Conservation (phyloP, 2,329 filamentous ascomycete genomes). For the Didymella pinodella region DNA sequence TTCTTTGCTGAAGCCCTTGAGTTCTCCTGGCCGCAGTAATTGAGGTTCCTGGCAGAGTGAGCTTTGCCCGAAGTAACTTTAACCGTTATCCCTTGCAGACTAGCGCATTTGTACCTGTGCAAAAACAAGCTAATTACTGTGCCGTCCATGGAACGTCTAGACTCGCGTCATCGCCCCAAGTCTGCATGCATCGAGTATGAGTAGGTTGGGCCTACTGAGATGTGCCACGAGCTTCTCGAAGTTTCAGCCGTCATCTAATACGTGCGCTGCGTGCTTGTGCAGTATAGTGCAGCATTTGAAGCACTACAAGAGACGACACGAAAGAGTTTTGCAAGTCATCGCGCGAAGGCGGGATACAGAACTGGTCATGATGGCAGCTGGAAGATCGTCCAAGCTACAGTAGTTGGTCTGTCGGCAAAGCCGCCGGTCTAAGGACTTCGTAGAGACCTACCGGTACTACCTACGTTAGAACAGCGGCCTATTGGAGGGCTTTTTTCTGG, state of each 20-base stretch:
- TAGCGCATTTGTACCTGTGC: background rate
- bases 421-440: background rate
- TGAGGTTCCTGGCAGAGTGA: background rate
- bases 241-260: background rate
- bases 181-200: background rate
- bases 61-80: background rate
- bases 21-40: background rate
- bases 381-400: background rate
- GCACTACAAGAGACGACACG: background rate
- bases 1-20: background rate
- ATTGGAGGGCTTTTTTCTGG: background rate
- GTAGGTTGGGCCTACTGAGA: background rate
- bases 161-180: background rate
- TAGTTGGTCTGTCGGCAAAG: background rate
- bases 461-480: background rate
- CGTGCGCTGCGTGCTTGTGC: background rate
- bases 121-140: background rate
- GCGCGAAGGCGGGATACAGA: background rate
- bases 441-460: background rate
- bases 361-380: background rate
- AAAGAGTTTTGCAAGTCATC: background rate
- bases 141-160: background rate
- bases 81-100: background rate
- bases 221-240: background rate
- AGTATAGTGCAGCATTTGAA: background rate